phyloP scores from a whole-genome alignment of 192 early-diverging fungal genomes.

The Linnemannia zychae region DNA sequence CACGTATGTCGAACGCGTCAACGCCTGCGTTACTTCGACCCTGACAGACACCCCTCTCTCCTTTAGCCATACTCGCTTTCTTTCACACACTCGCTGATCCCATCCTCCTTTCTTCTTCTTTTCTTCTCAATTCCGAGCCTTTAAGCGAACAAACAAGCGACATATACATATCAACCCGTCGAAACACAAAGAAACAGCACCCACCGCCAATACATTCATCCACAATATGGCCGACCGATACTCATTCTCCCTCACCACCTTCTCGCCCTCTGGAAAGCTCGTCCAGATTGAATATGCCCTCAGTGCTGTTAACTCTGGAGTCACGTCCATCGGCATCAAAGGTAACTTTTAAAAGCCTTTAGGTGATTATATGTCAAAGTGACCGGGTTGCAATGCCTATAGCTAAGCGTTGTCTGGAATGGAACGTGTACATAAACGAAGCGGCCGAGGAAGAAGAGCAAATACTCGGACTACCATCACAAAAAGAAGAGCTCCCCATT shows the following conservation, averaged over 20 bases:
- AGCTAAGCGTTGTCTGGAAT: too few species aligned
- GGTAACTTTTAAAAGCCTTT: slow-evolving; percentile 23
- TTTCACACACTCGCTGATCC: not conserved
- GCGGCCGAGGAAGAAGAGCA: too few species aligned
- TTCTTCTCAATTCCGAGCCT: not conserved
- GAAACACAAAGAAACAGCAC: not conserved
- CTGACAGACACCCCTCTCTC: not conserved
- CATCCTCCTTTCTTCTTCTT: not conserved
- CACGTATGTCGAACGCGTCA: slow-evolving; percentile 9
- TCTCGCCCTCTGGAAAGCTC: slow-evolving; percentile 98
- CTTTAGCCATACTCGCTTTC: not conserved
- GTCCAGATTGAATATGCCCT: slow-evolving; percentile 99
- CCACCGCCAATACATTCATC: slow-evolving; percentile 1
- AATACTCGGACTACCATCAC: too few species aligned
- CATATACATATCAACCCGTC: not conserved
- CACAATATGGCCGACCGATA: slow-evolving; percentile 51
- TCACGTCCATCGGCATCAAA: slow-evolving; percentile 59
- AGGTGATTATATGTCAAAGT: too few species aligned
- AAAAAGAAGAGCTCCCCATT: too few species aligned
- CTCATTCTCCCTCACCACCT: slow-evolving; percentile 97
- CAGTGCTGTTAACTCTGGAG: slow-evolving; percentile 78
- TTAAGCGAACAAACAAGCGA: not conserved
- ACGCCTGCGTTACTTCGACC: not conserved
- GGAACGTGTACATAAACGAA: too few species aligned
- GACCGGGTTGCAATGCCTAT: too few species aligned